Conservation (phyloP, 164 flowering plant species). For the Vitis rotundifolia region DNA sequence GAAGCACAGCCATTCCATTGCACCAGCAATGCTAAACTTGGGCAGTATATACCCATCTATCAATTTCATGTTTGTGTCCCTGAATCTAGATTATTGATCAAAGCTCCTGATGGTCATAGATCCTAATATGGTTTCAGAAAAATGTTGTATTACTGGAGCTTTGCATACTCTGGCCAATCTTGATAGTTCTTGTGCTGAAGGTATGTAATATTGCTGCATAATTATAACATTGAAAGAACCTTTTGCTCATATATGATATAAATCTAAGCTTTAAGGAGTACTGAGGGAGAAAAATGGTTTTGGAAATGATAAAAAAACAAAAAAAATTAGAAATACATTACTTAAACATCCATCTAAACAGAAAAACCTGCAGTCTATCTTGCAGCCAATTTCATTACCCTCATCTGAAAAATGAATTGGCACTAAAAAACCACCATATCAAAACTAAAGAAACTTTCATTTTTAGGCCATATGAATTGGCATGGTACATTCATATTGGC, state of each 20-base stretch:
- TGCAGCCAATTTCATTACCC: too few relatives aligned
- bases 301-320: too few relatives aligned
- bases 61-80: conserved; percentile 32
- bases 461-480: too few relatives aligned
- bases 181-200: conserved; percentile 50
- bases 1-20: conserved; percentile 63
- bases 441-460: too few relatives aligned
- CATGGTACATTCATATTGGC: too few relatives aligned
- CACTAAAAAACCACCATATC: too few relatives aligned
- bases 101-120: conserved; percentile 56
- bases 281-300: too few relatives aligned
- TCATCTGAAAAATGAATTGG: too few relatives aligned
- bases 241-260: too few relatives aligned
- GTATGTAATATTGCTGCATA: conserved; percentile 50
- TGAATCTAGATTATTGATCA: conserved; percentile 46
- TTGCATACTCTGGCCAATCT: conserved; percentile 49
- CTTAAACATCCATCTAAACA: too few relatives aligned
- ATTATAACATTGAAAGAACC: not conserved
- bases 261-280: too few relatives aligned
- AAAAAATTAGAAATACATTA: too few relatives aligned
- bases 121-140: conserved; percentile 58
- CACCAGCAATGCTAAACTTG: conserved; percentile 41
- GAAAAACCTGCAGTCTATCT: not conserved
- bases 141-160: conserved; percentile 63
- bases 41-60: conserved; percentile 46